phyloP scores from a whole-genome alignment of 768 basidiomycete species.

The Termitomyces bulborhizus region DNA sequence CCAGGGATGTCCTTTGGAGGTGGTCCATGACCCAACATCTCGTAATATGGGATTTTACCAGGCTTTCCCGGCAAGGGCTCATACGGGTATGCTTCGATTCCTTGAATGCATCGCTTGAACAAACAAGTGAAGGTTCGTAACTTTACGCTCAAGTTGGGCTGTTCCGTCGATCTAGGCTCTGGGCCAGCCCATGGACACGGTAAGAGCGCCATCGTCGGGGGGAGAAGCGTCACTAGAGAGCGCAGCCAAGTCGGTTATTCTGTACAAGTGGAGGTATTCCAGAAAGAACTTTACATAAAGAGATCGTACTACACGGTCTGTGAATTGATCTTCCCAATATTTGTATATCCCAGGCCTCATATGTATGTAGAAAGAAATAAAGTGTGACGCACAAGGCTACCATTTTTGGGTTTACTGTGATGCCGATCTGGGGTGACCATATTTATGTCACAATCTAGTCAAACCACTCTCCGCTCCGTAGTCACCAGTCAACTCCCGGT shows the following conservation, averaged over 20 bases:
- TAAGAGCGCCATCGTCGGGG: not conserved
- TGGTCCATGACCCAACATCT: constrained; percentile 5
- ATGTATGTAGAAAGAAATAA: not conserved
- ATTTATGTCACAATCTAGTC: not conserved
- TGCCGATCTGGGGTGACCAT: not conserved
- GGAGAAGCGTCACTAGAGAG: not conserved
- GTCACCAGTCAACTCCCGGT: too few relatives aligned
- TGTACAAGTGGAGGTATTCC: too few relatives aligned
- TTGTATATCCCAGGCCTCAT: not conserved
- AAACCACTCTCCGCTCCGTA: too few relatives aligned
- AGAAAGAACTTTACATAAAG: not conserved
- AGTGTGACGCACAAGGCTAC: not conserved
- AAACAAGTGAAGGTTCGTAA: not conserved
- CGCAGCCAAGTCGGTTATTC: not conserved
- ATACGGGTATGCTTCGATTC: not conserved
- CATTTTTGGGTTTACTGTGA: not conserved
- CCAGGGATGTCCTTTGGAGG: constrained; percentile 2
- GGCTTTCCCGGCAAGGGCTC: not conserved
- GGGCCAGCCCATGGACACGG: constrained; percentile 6
- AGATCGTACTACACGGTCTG: not conserved
- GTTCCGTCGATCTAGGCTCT: constrained; percentile 1
- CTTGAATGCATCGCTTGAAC: not conserved
- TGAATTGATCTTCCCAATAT: not conserved
- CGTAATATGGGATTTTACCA: not conserved
- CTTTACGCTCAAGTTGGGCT: constrained; percentile 1